phyloP scores from a whole-genome alignment of 2,329 filamentous ascomycete genomes.

The Cercospora citrullina region DNA sequence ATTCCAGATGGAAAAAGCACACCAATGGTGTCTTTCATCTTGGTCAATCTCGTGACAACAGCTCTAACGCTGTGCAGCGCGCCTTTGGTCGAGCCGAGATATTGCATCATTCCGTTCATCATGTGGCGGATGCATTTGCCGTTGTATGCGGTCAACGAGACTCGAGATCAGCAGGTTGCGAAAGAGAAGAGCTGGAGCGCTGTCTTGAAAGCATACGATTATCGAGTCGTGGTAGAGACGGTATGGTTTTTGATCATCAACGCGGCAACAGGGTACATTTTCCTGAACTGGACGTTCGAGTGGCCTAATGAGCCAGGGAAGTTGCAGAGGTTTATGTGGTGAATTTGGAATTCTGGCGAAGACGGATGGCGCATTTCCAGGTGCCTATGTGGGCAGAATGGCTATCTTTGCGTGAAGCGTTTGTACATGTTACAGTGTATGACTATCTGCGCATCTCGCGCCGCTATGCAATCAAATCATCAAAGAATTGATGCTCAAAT shows the following conservation, averaged over 20 bases:
- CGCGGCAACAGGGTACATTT: conserved; percentile 66
- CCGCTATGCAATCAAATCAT: neutral
- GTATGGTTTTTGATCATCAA: conserved; percentile 69
- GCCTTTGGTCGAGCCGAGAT: conserved; percentile 89
- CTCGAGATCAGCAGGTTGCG: conserved; percentile 1
- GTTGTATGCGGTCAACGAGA: conserved; percentile 33
- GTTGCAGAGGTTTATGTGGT: conserved; percentile 82
- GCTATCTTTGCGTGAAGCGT: neutral
- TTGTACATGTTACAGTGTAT: neutral
- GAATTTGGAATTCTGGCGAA: neutral
- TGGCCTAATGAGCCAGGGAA: conserved; percentile 64
- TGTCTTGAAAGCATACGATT: conserved; percentile 38
- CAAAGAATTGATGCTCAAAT: neutral
- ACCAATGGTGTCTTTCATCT: conserved; percentile 52
- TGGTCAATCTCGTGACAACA: conserved; percentile 68
- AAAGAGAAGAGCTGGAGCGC: conserved; percentile 6
- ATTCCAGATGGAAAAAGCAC: conserved; percentile 32
- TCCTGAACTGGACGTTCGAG: conserved; percentile 65
- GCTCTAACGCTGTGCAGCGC: conserved; percentile 79
- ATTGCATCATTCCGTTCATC: conserved; percentile 94
- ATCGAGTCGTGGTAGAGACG: conserved; percentile 62
- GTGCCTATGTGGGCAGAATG: neutral
- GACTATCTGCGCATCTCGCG: neutral
- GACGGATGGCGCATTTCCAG: neutral
- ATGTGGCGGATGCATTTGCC: conserved; percentile 85